Evolutionary conservation across 257 asterid species (phyloP).

Genomic region (Rauvolfia tetraphylla): DNA sequence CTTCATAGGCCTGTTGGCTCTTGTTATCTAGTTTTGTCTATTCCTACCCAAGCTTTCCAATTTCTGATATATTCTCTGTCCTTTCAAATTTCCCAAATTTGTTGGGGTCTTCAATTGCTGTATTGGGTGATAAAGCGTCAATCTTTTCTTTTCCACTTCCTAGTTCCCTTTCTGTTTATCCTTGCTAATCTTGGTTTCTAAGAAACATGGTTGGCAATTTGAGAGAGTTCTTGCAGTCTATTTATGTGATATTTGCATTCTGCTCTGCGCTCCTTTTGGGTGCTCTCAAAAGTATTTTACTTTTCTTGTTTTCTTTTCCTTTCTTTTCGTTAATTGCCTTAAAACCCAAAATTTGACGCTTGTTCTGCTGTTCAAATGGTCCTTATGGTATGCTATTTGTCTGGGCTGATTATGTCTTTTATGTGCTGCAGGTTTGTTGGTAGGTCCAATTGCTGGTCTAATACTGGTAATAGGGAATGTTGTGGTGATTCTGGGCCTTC

Average conservation of each 20-base stretch:
- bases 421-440: constrained; percentile 57
- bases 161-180: neutral
- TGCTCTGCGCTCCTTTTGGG: constrained; percentile 70
- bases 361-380: neutral
- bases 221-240: constrained; percentile 39
- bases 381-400: neutral
- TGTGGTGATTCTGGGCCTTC: constrained; percentile 76
- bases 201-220: constrained; percentile 43
- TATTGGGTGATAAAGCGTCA: neutral
- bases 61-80: neutral
- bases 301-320: neutral
- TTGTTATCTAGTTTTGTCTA: too few species aligned
- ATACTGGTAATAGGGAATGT: constrained; percentile 66
- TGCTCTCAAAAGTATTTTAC: constrained; percentile 65
- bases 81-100: neutral
- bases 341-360: neutral
- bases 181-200: neutral
- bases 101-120: neutral
- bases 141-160: neutral
- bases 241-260: constrained; percentile 64
- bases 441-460: constrained; percentile 82
- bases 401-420: constrained; percentile 7
- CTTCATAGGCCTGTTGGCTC: too few species aligned
- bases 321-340: neutral
- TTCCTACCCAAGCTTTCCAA: neutral